Conservation (phyloP, 2,329 filamentous ascomycete genomes). For the Xylariaceae sp. region DNA sequence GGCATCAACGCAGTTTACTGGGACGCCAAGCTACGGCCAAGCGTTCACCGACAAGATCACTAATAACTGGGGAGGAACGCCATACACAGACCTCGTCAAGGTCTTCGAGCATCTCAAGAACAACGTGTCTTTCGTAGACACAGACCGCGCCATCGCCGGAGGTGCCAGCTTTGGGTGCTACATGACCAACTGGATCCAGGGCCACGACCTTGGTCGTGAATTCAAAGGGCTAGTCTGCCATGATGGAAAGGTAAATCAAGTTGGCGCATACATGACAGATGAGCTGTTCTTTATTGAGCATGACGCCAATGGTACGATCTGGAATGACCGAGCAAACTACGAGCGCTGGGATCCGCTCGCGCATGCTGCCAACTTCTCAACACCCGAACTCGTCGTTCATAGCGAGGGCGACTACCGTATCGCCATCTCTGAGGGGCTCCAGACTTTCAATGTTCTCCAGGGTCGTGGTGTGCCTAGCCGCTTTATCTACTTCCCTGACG, state of each 20-base stretch:
- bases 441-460: constrained; percentile 14
- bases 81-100: constrained; percentile 12
- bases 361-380: constrained; percentile 9
- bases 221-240: constrained; percentile 15
- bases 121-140: constrained; percentile 14
- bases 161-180: constrained; percentile 12
- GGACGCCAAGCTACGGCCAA: constrained; percentile 12
- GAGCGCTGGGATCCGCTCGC: constrained; percentile 12
- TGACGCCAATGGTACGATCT: constrained; percentile 12
- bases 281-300: constrained; percentile 15
- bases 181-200: constrained; percentile 16
- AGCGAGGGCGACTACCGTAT: constrained; percentile 14
- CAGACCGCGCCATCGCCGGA: constrained; percentile 12
- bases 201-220: constrained; percentile 12
- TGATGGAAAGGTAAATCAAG: constrained; percentile 11
- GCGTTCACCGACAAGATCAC: constrained; percentile 15
- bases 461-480: constrained; percentile 12
- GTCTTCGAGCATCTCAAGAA: constrained; percentile 13
- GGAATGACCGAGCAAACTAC: constrained; percentile 10
- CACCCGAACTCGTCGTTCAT: constrained; percentile 12
- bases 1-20: constrained; percentile 11
- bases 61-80: constrained; percentile 15
- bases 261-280: constrained; percentile 9
- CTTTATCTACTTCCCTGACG: constrained; percentile 15
- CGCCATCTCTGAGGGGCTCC: constrained; percentile 8